phyloP scores from a whole-genome alignment of 1,139 yeast genomes.

The Pichia sp. region DNA sequence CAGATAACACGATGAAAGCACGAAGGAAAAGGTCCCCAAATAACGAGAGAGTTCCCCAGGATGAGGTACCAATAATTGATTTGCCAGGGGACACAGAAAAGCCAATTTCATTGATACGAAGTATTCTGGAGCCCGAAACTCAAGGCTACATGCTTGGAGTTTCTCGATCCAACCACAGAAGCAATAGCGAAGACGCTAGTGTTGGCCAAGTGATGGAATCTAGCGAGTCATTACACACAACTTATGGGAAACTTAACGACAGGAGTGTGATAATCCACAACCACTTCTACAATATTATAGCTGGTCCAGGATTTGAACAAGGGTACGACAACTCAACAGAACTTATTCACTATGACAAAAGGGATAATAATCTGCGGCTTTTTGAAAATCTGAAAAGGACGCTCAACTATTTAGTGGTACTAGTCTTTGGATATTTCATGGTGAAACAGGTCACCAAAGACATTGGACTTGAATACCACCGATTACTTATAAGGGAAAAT shows the following conservation, averaged over 20 bases:
- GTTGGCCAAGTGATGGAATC: neutral
- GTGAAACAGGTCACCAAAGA: constrained; percentile 49
- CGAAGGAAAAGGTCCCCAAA: neutral
- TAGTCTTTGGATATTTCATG: constrained; percentile 38
- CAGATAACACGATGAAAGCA: neutral
- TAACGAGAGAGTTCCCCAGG: neutral
- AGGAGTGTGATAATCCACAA: constrained; percentile 11
- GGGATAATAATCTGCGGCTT: constrained; percentile 2
- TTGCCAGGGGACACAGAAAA: neutral
- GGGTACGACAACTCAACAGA: neutral
- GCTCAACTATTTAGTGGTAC: constrained; percentile 38
- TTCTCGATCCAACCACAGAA: neutral
- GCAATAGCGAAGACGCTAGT: neutral
- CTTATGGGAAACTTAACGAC: neutral
- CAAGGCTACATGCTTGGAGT: constrained; percentile 14
- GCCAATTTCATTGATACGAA: constrained; percentile 2
- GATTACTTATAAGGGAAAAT: constrained; percentile 37
- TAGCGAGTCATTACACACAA: neutral
- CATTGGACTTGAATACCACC: constrained; percentile 45
- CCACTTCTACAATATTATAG: constrained; percentile 10
- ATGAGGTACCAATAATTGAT: neutral
- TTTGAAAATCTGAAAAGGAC: constrained; percentile 51
- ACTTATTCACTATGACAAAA: neutral
- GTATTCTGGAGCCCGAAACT: constrained; percentile 13
- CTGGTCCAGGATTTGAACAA: neutral